A percentile compares a stretch with the other conserved stretches of the same genome.
Conservation (phyloP, 345 rosid species). For the Abelmoschus esculentus region DNA sequence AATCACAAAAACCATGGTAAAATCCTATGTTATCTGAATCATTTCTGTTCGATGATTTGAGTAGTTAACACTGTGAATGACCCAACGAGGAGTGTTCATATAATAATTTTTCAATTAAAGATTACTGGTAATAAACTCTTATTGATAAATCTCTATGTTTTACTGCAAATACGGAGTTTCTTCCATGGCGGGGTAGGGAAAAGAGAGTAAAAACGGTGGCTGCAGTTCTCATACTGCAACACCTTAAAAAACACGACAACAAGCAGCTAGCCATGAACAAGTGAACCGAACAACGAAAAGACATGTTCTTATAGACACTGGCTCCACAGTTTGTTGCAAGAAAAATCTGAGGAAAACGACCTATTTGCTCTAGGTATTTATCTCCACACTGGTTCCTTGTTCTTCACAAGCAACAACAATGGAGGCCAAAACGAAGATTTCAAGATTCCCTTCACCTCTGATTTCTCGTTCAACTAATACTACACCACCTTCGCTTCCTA, state of each 20-base stretch:
- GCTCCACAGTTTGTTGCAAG: slow-evolving; percentile 14
- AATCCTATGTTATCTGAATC: background rate
- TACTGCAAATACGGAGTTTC: background rate
- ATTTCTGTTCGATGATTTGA: too few relatives aligned
- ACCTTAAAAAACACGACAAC: slow-evolving; percentile 15
- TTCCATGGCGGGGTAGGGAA: slow-evolving; percentile 35
- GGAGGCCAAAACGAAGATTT: slow-evolving; percentile 20
- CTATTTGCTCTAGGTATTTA: slow-evolving; percentile 74
- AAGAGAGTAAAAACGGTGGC: slow-evolving; percentile 46
- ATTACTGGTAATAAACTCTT: too few relatives aligned
- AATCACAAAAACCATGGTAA: background rate
- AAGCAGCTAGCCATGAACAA: background rate
- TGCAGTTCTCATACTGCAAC: slow-evolving; percentile 22
- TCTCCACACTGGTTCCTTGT: slow-evolving; percentile 71
- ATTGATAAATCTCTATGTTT: too few relatives aligned
- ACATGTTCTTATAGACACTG: slow-evolving; percentile 33
- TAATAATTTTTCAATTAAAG: too few relatives aligned
- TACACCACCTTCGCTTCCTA: slow-evolving; percentile 29
- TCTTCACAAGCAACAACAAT: slow-evolving; percentile 28
- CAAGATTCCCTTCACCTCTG: slow-evolving; percentile 54
- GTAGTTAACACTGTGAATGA: too few relatives aligned
- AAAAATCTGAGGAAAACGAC: slow-evolving; percentile 60
- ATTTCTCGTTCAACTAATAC: slow-evolving; percentile 32
- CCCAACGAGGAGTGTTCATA: too few relatives aligned
- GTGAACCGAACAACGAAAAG: slow-evolving; percentile 14